Base-by-base conservation (phyloP, 2,329 filamentous ascomycete genomes). In the Juglanconis juglandina region DNA sequence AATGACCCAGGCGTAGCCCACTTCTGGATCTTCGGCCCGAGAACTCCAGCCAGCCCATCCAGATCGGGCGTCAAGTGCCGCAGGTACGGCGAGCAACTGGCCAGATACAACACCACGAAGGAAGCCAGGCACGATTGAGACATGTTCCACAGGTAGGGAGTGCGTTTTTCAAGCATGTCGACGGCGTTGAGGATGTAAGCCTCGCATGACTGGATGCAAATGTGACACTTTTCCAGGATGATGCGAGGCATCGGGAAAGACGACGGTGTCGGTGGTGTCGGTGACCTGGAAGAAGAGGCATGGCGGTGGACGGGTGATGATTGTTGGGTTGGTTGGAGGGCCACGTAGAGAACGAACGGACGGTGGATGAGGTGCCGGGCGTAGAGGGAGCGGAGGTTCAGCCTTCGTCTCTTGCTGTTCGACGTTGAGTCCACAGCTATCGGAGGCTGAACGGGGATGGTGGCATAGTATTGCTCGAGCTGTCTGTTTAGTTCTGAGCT, bases 371-470 rank as follows among this genome's bases (percentile, higher is more conserved):
- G 84, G 65, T 91, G 89, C 24, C 81, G 79, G 1, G 86, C 87
- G 58, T 87, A 87, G 67, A 89, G 91, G 69, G 90, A 91, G 67
- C 91, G 90, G 5, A 85, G 85, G 44, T 88, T 82, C 66, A 91
- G 78, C n/a, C 88, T 86, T 35, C 81, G 78, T 42, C 89, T 86
- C 61, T 90, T 87, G 61, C 90, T 82, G 3, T 74, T 73, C 1
- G 86, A 76, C 8, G 86, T 82, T 1, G 76, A 75, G 50, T 88
- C 83, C 1, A 72, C 69, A 53, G 89, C 86, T 11, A 82, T 71
- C 0, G 66, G 65, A 79, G 89, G 91, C 58, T 71, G 69, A 7
- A 75, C 59, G 1, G 75, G 75, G 34, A 75, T 76, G 6, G 72
- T 72, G 39, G 64, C 61, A 56, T 76, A 75, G 72, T 73, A 76